phyloP scores from a whole-genome alignment of 768 basidiomycete genomes.

The Fomitopsis serialis region DNA sequence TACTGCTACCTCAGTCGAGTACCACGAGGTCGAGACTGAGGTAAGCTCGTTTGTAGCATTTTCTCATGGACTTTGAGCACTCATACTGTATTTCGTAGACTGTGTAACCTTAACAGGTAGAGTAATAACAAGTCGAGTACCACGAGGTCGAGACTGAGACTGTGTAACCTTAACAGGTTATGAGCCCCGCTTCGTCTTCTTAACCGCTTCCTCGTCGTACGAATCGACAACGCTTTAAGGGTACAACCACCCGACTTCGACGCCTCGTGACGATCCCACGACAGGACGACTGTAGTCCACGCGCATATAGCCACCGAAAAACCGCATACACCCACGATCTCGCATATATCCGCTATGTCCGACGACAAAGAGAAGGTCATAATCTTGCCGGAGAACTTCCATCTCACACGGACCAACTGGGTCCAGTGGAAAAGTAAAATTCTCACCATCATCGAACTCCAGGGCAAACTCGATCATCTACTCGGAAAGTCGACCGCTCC shows the following conservation, averaged over 20 bases:
- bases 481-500: neutral
- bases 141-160: too few relatives aligned
- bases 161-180: neutral
- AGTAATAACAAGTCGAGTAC: too few relatives aligned
- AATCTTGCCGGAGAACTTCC: too few relatives aligned
- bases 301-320: neutral
- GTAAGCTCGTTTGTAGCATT: too few relatives aligned
- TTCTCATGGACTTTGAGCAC: too few relatives aligned
- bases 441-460: neutral
- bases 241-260: too few relatives aligned
- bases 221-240: neutral
- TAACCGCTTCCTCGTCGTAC: neutral
- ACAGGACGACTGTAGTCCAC: neutral
- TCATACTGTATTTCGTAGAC: too few relatives aligned
- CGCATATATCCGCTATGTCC: neutral
- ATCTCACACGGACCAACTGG: too few relatives aligned
- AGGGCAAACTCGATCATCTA: neutral
- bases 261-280: neutral
- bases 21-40: too few relatives aligned
- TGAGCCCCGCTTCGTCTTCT: neutral
- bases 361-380: neutral
- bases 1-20: too few relatives aligned
- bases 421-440: too few relatives aligned
- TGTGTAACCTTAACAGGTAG: too few relatives aligned
- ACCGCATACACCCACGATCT: neutral